Evolutionary conservation across 768 basidiomycete species (phyloP).

Genomic region (Leccinum obscurum): DNA sequence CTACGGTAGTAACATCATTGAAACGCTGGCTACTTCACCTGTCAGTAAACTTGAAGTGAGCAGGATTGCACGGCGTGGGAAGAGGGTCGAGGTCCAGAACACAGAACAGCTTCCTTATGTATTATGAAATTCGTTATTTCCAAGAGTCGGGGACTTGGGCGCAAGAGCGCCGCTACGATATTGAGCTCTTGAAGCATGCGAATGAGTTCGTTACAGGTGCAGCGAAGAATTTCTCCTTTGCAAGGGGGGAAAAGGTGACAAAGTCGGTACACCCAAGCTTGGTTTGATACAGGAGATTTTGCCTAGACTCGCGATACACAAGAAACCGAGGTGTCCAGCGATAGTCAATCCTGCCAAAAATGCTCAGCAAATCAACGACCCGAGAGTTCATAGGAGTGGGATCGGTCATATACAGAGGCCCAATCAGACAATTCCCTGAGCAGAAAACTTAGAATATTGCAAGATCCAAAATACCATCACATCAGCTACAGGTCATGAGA

Average conservation of each 20-base stretch:
- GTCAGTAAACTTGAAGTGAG: neutral
- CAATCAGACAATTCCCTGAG: neutral
- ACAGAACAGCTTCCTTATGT: too few species aligned
- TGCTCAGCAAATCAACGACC: neutral
- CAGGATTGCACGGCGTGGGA: neutral
- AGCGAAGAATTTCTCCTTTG: too few species aligned
- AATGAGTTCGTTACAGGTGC: too few species aligned
- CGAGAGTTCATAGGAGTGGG: neutral
- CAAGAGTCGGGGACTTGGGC: too few species aligned
- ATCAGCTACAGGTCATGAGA: slow-evolving; percentile 16
- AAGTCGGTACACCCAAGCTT: too few species aligned
- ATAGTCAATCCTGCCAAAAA: neutral
- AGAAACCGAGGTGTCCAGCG: too few species aligned
- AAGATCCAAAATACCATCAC: neutral
- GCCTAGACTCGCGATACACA: neutral
- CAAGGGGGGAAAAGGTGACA: too few species aligned
- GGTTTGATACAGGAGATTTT: too few species aligned
- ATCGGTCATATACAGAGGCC: neutral
- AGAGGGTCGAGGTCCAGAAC: neutral
- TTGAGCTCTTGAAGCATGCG: too few species aligned
- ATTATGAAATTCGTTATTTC: too few species aligned
- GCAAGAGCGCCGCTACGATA: too few species aligned
- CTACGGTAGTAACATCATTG: neutral
- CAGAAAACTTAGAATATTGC: neutral
- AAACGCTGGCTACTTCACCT: neutral